A percentile compares a stretch with the other conserved stretches of the same genome.
These are phyloP conservation scores for Agrocybe praecox DNA, from an alignment of 768 basidiomycete species.

Conservation along the genomic window DNA sequence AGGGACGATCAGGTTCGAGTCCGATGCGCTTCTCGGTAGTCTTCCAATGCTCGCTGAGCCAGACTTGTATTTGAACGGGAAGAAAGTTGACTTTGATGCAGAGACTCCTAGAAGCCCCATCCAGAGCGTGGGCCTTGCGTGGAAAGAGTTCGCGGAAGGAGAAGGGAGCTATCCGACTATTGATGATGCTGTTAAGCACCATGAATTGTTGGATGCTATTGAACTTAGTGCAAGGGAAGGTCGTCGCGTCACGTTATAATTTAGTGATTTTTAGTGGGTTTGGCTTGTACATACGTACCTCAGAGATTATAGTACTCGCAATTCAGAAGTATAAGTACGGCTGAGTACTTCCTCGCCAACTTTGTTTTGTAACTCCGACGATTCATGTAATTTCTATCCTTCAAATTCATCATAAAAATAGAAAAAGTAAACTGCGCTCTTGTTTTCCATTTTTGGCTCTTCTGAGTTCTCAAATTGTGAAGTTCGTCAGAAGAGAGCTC, in stretches of 20 bases:
- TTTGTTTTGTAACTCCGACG: too few relatives aligned
- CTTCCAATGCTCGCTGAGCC: conserved; percentile 20
- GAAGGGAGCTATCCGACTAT: conserved; percentile 9
- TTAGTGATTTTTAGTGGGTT: too few relatives aligned
- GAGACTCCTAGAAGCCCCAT: conserved; percentile 1
- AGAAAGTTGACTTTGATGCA: conserved; percentile 21
- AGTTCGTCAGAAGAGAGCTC: too few relatives aligned
- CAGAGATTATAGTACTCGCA: too few relatives aligned
- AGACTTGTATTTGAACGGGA: conserved; percentile 31
- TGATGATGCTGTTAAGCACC: conserved; percentile 12
- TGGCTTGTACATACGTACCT: too few relatives aligned
- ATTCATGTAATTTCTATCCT: too few relatives aligned
- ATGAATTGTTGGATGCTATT: conserved; percentile 11
- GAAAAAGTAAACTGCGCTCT: too few relatives aligned
- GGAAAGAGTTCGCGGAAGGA: conserved; percentile 10
- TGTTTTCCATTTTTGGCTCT: too few relatives aligned
- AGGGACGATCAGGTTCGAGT: conserved; percentile 19
- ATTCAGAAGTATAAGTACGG: too few relatives aligned
- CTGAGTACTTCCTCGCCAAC: too few relatives aligned
- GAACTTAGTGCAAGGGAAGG: conserved; percentile 12
- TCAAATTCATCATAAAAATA: too few relatives aligned
- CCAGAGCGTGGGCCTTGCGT: conserved; percentile 1
- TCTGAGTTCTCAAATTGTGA: too few relatives aligned
- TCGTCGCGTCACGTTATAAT: not conserved
- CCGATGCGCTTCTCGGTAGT: not conserved